Evolutionary conservation across 2,329 filamentous ascomycete species (phyloP).

Genomic region (Alternaria ethzedia): DNA sequence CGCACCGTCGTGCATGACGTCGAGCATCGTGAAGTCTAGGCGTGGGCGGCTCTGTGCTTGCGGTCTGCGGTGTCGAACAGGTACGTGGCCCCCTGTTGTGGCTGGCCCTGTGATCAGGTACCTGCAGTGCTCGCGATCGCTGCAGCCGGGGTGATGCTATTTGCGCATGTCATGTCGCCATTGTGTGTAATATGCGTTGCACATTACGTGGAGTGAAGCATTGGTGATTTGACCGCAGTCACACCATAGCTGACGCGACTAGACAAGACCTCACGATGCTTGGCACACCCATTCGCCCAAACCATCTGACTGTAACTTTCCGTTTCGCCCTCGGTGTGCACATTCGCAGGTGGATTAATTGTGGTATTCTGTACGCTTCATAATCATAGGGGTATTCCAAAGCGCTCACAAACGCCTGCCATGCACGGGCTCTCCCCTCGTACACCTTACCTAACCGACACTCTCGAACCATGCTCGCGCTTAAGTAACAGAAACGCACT

Average conservation of each 20-base stretch:
- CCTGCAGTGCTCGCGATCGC: constrained; percentile 9
- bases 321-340: background rate
- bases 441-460: constrained; percentile 23
- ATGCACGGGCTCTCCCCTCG: constrained; percentile 31
- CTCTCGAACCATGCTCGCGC: constrained; percentile 11
- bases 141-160: background rate
- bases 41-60: constrained; percentile 14
- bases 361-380: constrained; percentile 27
- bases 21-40: constrained; percentile 43
- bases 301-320: background rate
- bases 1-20: constrained; percentile 38
- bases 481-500: constrained; percentile 46
- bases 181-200: constrained; percentile 27
- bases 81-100: constrained; percentile 8
- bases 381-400: constrained; percentile 44
- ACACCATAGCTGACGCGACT: constrained; percentile 25
- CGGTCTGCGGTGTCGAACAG: constrained; percentile 8
- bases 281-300: constrained; percentile 22
- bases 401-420: constrained; percentile 43
- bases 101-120: constrained; percentile 15
- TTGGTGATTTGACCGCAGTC: constrained; percentile 12
- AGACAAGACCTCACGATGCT: constrained; percentile 38
- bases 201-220: constrained; percentile 17
- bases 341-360: constrained; percentile 8
- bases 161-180: constrained; percentile 24